These are phyloP conservation scores for Naganishia antarctica DNA, from an alignment of 768 basidiomycete genomes.

Conservation along the genomic window DNA sequence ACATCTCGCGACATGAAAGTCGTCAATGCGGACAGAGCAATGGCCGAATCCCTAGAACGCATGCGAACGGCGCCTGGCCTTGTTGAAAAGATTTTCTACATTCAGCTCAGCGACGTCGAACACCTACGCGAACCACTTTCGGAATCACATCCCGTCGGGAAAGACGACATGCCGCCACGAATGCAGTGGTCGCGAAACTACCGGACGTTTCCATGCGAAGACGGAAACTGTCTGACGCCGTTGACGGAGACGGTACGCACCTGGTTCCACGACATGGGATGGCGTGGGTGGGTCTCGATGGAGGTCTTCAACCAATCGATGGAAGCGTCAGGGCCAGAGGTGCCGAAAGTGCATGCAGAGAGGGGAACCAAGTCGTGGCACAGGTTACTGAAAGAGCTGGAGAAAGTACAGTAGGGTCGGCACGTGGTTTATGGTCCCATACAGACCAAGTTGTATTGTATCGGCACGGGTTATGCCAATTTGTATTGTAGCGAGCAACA, in stretches of 20 bases:
- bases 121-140: constrained; percentile 22
- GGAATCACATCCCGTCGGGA: constrained; percentile 34
- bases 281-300: constrained; percentile 50
- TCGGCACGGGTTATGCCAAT: constrained; percentile 6
- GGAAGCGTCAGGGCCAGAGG: neutral
- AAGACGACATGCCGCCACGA: constrained; percentile 37
- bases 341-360: constrained; percentile 1
- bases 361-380: constrained; percentile 18
- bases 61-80: constrained; percentile 7
- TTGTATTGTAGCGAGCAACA: neutral
- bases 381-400: constrained; percentile 12
- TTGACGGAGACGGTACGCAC: constrained; percentile 48
- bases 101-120: constrained; percentile 51
- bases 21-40: constrained; percentile 2
- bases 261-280: constrained; percentile 46
- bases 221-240: constrained; percentile 48
- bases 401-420: neutral
- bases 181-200: constrained; percentile 51
- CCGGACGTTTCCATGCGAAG: constrained; percentile 52
- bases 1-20: constrained; percentile 11
- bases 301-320: constrained; percentile 50
- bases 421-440: too few species aligned
- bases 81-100: constrained; percentile 51
- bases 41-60: constrained; percentile 14
- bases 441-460: neutral